Percentiles rank a stretch among this genome's conserved stretches.
Conservation (phyloP, 2,329 filamentous ascomycete species). For the Nigrospora oryzae region DNA sequence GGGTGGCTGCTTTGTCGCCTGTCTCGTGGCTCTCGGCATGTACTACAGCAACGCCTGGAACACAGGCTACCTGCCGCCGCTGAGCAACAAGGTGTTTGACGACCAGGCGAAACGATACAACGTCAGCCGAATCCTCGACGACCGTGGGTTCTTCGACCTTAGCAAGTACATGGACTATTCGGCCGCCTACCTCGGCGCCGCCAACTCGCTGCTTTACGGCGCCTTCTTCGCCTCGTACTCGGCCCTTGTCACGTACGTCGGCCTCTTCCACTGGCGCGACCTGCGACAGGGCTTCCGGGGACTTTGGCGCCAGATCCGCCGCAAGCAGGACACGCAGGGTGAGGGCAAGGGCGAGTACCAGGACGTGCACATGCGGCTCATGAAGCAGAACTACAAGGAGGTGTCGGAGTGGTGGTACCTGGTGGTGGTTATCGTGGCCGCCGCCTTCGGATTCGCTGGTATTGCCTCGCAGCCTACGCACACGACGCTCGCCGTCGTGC, state of each 20-base stretch:
- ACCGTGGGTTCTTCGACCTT: constrained; percentile 37
- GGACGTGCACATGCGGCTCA: constrained; percentile 42
- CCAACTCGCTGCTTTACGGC: constrained; percentile 36
- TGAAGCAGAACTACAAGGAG: constrained; percentile 38
- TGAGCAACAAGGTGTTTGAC: constrained; percentile 45
- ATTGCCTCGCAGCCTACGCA: constrained; percentile 40
- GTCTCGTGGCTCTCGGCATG: constrained; percentile 45
- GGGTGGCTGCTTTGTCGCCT: constrained; percentile 45
- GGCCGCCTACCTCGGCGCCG: constrained; percentile 41
- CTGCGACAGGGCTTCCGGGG: constrained; percentile 37
- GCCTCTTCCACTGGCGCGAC: constrained; percentile 30
- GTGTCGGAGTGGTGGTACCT: constrained; percentile 49
- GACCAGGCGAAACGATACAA: constrained; percentile 45
- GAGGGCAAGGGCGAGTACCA: constrained; percentile 17
- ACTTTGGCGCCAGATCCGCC: constrained; percentile 33
- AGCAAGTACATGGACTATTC: constrained; percentile 44
- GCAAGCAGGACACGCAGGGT: constrained; percentile 20
- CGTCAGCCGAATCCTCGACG: constrained; percentile 40
- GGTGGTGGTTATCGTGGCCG: constrained; percentile 27
- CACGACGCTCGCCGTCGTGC: constrained; percentile 41
- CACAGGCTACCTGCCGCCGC: constrained; percentile 46
- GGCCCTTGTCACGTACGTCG: constrained; percentile 28
- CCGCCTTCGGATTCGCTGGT: constrained; percentile 35
- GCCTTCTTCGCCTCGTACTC: constrained; percentile 45
- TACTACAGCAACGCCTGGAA: constrained; percentile 53